Evolutionary conservation across 345 rosid species (phyloP).

Genomic region (Euphorbia peplus): DNA sequence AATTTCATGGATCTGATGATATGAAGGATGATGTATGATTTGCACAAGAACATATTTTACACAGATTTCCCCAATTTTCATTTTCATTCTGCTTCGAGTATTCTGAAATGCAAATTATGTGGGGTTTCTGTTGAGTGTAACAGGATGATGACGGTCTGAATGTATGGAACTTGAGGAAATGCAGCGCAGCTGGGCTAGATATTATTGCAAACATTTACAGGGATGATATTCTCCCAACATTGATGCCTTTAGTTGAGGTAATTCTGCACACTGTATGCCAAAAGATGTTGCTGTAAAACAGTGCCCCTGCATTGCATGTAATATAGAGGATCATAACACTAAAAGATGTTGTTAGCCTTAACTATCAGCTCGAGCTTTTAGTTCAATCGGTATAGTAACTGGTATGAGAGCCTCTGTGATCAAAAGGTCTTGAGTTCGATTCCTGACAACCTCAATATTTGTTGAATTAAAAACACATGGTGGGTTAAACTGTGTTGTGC

Average conservation of each 20-base stretch:
- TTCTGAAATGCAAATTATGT: neutral
- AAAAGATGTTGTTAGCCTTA: too few relatives aligned
- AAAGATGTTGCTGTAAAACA: neutral
- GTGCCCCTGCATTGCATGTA: neutral
- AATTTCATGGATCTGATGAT: constrained; percentile 4
- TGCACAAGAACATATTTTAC: neutral
- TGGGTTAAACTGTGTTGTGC: too few relatives aligned
- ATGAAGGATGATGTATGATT: constrained; percentile 6
- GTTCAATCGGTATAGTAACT: too few relatives aligned
- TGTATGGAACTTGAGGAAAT: constrained; percentile 4
- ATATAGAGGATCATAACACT: neutral
- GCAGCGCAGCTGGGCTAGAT: constrained; percentile 7
- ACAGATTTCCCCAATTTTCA: neutral
- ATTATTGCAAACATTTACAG: constrained; percentile 3
- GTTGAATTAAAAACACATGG: too few relatives aligned
- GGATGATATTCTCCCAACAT: constrained; percentile 5
- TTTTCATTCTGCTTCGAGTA: neutral
- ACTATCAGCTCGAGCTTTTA: too few relatives aligned
- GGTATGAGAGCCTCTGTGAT: too few relatives aligned
- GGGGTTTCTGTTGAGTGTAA: neutral
- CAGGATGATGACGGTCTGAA: constrained; percentile 4
- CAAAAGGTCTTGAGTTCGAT: too few relatives aligned
- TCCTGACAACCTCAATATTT: too few relatives aligned
- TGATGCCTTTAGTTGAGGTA: constrained; percentile 9
- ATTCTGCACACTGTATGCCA: neutral